Conservation (phyloP, 1,139 yeast genomes). For the Blastobotrys capitulatus region DNA sequence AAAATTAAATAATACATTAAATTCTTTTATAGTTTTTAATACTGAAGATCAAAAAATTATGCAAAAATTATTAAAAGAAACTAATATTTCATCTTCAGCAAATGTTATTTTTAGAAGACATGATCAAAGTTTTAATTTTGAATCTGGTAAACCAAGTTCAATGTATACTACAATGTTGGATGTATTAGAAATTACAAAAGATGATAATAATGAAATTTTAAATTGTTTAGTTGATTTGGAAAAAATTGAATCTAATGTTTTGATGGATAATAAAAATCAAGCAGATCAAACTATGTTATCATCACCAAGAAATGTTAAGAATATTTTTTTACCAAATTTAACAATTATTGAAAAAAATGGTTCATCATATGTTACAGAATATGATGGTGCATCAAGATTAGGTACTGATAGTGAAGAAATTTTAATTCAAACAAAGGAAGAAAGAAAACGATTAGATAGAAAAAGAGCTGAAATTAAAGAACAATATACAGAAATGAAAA, state of each 20-base stretch:
- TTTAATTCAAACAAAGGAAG: not conserved
- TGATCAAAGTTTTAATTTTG: slow-evolving; percentile 49
- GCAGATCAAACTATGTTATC: slow-evolving; percentile 40
- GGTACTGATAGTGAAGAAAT: not conserved
- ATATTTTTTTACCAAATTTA: slow-evolving; percentile 36
- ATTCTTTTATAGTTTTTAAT: slow-evolving; percentile 62
- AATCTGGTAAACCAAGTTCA: slow-evolving; percentile 34
- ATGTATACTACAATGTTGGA: slow-evolving; percentile 51
- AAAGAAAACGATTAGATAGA: not conserved
- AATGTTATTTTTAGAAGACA: slow-evolving; percentile 43
- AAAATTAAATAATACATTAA: slow-evolving; percentile 43
- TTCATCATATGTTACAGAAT: slow-evolving; percentile 32
- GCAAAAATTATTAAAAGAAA: slow-evolving; percentile 39
- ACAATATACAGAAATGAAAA: not conserved
- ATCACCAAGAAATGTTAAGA: slow-evolving; percentile 39
- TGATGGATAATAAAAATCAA: slow-evolving; percentile 46
- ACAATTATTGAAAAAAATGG: not conserved
- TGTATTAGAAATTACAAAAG: slow-evolving; percentile 50
- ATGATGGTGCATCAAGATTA: not conserved
- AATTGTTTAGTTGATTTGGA: slow-evolving; percentile 62
- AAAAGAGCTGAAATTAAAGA: not conserved
- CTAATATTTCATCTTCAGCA: slow-evolving; percentile 25
- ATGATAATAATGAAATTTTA: slow-evolving; percentile 47
- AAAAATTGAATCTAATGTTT: slow-evolving; percentile 52
- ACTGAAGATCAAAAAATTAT: slow-evolving; percentile 55